These are phyloP conservation scores for Trichoderma koningii DNA, from an alignment of 2,329 filamentous ascomycete species.

Conservation along the genomic window DNA sequence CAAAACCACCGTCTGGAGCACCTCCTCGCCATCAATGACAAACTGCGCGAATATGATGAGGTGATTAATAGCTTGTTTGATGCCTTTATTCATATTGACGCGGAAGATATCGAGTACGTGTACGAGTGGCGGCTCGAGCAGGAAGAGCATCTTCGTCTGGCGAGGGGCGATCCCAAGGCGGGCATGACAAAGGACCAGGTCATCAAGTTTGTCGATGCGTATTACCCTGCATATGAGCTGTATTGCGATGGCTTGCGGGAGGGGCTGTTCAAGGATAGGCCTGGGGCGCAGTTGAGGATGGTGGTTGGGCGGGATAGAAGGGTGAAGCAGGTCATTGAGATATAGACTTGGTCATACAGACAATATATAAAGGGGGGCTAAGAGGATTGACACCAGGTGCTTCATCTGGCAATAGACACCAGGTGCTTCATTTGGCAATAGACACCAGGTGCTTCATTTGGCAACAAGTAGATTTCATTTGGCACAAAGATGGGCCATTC, in stretches of 20 bases:
- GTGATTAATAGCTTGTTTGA: slow-evolving; percentile 52
- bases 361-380: background rate
- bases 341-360: background rate
- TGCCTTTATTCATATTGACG: slow-evolving; percentile 64
- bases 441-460: background rate
- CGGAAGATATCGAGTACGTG: slow-evolving; percentile 71
- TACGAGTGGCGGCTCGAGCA: slow-evolving; percentile 85
- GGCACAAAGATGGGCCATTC: background rate
- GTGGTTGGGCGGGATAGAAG: slow-evolving; percentile 62
- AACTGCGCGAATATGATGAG: slow-evolving; percentile 50
- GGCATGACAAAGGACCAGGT: slow-evolving; percentile 87
- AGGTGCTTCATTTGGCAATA: background rate
- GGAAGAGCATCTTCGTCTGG: slow-evolving; percentile 67
- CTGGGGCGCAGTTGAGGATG: slow-evolving; percentile 61
- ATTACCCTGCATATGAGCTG: slow-evolving; percentile 73
- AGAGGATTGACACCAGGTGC: background rate
- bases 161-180: slow-evolving; percentile 57
- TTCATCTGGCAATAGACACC: slow-evolving; percentile 8
- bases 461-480: slow-evolving; percentile 3
- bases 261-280: slow-evolving; percentile 56
- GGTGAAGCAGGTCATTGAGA: slow-evolving; percentile 57
- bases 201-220: slow-evolving; percentile 67
- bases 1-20: slow-evolving; percentile 52
- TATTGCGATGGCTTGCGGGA: slow-evolving; percentile 61
- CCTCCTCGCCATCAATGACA: slow-evolving; percentile 53